Conservation (phyloP, 352 stramenopile species). For the Pythium chondricola region DNA sequence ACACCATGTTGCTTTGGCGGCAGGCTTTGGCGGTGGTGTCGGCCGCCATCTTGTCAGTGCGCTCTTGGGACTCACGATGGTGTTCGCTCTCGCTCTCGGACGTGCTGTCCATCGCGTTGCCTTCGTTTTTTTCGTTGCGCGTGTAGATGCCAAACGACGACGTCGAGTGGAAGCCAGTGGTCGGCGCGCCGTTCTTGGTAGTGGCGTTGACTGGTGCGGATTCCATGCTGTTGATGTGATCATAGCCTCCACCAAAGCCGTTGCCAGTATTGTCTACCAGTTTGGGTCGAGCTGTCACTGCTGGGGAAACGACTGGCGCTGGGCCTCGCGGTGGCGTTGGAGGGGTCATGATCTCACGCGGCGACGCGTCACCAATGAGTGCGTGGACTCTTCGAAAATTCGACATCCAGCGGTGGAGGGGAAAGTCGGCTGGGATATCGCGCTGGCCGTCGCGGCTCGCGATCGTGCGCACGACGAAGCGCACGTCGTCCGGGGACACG, state of each 20-base stretch:
- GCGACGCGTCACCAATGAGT: slow-evolving; percentile 11
- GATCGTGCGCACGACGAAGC: slow-evolving; percentile 54
- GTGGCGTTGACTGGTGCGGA: too few relatives aligned
- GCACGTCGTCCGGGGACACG: slow-evolving; percentile 40
- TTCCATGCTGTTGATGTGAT: too few relatives aligned
- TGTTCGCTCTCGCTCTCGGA: slow-evolving; percentile 28
- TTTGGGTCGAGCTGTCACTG: too few relatives aligned
- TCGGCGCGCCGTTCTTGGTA: too few relatives aligned
- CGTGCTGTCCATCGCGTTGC: slow-evolving; percentile 18
- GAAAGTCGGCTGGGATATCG: slow-evolving; percentile 38
- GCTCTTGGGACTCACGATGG: slow-evolving; percentile 11
- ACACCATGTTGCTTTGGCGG: slow-evolving; percentile 48
- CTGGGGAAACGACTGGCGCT: too few relatives aligned
- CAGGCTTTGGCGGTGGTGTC: slow-evolving; percentile 39
- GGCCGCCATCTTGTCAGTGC: slow-evolving; percentile 3
- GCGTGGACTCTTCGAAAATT: slow-evolving; percentile 52
- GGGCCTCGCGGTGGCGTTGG: neutral
- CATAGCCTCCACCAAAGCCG: too few relatives aligned
- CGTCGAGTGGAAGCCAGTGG: too few relatives aligned
- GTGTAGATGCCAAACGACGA: slow-evolving; percentile 10
- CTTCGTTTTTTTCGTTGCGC: slow-evolving; percentile 5
- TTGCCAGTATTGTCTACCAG: too few relatives aligned
- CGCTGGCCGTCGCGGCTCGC: slow-evolving; percentile 33
- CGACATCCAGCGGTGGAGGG: slow-evolving; percentile 37
- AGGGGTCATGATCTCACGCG: slow-evolving; percentile 6